Evolutionary conservation across 2,329 filamentous ascomycete species (phyloP).

Genomic region (Fusarium haematococcum): DNA sequence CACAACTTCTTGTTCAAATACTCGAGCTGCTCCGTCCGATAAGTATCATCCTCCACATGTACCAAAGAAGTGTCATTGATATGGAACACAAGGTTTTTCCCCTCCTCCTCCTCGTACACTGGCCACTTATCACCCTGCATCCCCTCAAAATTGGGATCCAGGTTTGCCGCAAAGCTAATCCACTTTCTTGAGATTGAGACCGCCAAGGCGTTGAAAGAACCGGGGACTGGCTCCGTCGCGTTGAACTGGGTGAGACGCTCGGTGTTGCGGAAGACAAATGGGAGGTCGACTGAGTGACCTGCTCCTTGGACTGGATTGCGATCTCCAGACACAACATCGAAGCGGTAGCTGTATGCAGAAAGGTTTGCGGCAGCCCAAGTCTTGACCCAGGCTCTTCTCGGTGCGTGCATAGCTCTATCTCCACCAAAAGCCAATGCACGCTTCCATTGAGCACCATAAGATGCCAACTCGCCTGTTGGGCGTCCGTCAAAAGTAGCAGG

Average conservation of each 20-base stretch:
- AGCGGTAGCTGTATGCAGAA: slow-evolving; percentile 25
- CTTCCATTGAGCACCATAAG: slow-evolving; percentile 28
- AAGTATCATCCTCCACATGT: slow-evolving; percentile 14
- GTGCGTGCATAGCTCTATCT: slow-evolving; percentile 29
- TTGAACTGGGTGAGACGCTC: slow-evolving; percentile 8
- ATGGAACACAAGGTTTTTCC: slow-evolving; percentile 20
- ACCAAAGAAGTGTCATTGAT: slow-evolving; percentile 14
- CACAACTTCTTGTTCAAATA: slow-evolving; percentile 31
- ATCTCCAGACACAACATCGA: slow-evolving; percentile 28
- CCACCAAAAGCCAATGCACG: slow-evolving; percentile 23
- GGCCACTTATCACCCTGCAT: slow-evolving; percentile 15
- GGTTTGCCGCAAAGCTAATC: slow-evolving; percentile 19
- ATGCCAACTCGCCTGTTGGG: not conserved
- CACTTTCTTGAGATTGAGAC: slow-evolving; percentile 23
- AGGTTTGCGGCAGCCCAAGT: slow-evolving; percentile 12
- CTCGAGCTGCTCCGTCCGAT: slow-evolving; percentile 25
- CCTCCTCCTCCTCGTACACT: not conserved
- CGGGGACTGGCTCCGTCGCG: slow-evolving; percentile 1
- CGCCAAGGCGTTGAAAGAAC: slow-evolving; percentile 10
- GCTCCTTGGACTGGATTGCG: slow-evolving; percentile 15
- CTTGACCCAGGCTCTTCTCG: slow-evolving; percentile 20
- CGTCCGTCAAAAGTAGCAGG: slow-evolving; percentile 17
- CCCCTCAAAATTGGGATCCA: slow-evolving; percentile 23
- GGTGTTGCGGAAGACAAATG: slow-evolving; percentile 22
- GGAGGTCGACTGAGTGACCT: slow-evolving; percentile 19